Conservation (phyloP, 345 rosid genomes). For the Hevea brasiliensis region DNA sequence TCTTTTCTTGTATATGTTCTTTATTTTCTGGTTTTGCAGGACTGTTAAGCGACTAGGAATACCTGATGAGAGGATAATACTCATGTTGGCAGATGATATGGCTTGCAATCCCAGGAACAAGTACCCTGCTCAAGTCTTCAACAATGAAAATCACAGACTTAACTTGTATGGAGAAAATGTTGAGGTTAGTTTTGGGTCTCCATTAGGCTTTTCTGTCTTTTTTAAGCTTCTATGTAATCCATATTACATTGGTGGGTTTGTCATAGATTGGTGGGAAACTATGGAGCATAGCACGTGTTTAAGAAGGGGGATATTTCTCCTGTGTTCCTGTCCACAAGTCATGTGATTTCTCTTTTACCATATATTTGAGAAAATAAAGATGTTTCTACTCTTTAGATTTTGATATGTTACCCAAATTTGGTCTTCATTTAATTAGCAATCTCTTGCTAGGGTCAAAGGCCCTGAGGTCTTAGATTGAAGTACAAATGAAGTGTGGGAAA, state of each 20-base stretch:
- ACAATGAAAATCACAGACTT: conserved; percentile 90
- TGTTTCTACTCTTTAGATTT: background rate
- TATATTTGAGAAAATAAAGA: no score
- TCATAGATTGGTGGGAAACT: background rate
- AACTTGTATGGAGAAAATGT: conserved; percentile 98
- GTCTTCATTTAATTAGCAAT: background rate
- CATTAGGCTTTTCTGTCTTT: background rate
- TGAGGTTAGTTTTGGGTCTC: conserved; percentile 57
- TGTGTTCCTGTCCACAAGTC: background rate
- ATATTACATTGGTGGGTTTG: background rate
- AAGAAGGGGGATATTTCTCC: background rate
- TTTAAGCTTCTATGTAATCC: no score
- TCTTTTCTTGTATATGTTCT: conserved; percentile 5
- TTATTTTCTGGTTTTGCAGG: conserved; percentile 45
- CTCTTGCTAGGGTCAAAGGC: background rate
- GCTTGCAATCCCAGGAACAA: conserved; percentile 95
- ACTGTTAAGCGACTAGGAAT: conserved; percentile 95
- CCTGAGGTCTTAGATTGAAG: background rate
- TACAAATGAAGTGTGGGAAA: background rate
- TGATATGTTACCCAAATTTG: background rate
- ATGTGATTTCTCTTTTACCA: background rate
- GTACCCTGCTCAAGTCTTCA: conserved; percentile 95
- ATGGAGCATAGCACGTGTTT: background rate
- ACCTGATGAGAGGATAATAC: conserved; percentile 92
- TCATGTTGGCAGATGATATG: conserved; percentile 99